Evolutionary conservation across 192 early-diverging fungal species (phyloP).

Genomic region (Helicostylum pulchrum): DNA sequence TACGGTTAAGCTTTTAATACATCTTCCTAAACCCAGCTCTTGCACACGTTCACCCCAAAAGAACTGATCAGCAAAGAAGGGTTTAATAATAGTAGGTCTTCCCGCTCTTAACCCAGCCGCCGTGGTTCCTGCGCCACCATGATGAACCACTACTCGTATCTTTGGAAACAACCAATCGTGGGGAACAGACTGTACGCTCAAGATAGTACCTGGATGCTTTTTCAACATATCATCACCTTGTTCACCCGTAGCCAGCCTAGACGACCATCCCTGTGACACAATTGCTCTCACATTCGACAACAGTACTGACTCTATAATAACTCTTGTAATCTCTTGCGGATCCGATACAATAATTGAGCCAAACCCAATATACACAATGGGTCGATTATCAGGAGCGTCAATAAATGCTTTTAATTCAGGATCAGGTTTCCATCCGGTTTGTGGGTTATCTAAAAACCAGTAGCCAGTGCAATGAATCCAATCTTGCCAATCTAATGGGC

Average conservation of each 20-base stretch:
- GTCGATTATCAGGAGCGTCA: conserved; percentile 37
- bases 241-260: conserved; percentile 35
- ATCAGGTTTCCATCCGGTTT: conserved; percentile 57
- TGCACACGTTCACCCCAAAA: conserved; percentile 72
- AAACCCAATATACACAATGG: conserved; percentile 72
- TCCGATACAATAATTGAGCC: conserved; percentile 75
- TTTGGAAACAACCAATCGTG: conserved; percentile 76
- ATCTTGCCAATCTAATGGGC: conserved; percentile 63
- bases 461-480: conserved; percentile 70
- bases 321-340: conserved; percentile 57
- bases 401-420: conserved; percentile 54
- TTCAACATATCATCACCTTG: conserved; percentile 23
- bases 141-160: conserved; percentile 66
- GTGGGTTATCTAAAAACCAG: conserved; percentile 70
- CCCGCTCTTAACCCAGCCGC: conserved; percentile 72
- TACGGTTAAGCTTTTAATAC: conserved; percentile 53
- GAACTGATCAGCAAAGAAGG: conserved; percentile 67
- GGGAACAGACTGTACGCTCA: conserved; percentile 60
- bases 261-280: conserved; percentile 71
- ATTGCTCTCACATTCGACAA: conserved; percentile 64
- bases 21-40: conserved; percentile 60
- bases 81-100: conserved; percentile 65
- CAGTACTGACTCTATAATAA: conserved; percentile 60
- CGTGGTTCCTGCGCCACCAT: conserved; percentile 75
- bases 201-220: conserved; percentile 46